Base-by-base conservation (phyloP, 371 early-diverging fungal species). In the Polyrhizophydium stewartii region DNA sequence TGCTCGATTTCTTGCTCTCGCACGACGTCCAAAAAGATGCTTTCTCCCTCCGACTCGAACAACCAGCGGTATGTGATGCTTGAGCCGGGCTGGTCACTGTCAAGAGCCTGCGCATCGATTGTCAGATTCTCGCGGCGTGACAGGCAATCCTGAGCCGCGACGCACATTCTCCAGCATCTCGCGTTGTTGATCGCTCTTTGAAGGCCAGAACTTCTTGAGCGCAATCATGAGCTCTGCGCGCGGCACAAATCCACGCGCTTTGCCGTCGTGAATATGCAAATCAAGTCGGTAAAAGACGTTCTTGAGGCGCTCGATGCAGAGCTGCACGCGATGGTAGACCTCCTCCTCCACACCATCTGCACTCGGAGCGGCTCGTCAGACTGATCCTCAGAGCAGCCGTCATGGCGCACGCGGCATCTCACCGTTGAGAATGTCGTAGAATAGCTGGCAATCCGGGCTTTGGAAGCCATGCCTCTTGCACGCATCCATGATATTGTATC, bases 401-500 rank as follows among this genome's bases (percentile, higher is more conserved):
- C 1, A 12, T 7, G 3, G 35, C 35, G 13, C 45, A 45, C 24
- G 2, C 25, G 12, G 25, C 12, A 25, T 2, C 50, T 45, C 37
- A 75, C 75, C 73, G 24, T 63, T 67, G 0, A 78, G 60, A 32
- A 75, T 64, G 2, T 68, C 55, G 32, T 43, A 51, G 59, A 75
- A 78, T 27, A 75, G 32, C 43, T 56, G 49, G 43, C 72, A 71
- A 49, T 73, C 73, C 17, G 67, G 62, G 64, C 68, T 73, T 19
- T 65, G 65, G 31, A 65, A 63, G 27, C 55, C 38, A 52, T 72
- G 59, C 60, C 69, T 69, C 55, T 68, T 70, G 30, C 64, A 57
- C 2, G 77, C 73, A 17, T 71, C 63, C 46, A 56, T 59, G 49
- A 79, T 50, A 58, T 79, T 79, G 60, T 74, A 75, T 5, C 74